A percentile compares a stretch with the other conserved stretches of the same genome.
These are phyloP conservation scores for Fragaria ananassa DNA, from an alignment of 306 rosid species.

Conservation along the genomic window DNA sequence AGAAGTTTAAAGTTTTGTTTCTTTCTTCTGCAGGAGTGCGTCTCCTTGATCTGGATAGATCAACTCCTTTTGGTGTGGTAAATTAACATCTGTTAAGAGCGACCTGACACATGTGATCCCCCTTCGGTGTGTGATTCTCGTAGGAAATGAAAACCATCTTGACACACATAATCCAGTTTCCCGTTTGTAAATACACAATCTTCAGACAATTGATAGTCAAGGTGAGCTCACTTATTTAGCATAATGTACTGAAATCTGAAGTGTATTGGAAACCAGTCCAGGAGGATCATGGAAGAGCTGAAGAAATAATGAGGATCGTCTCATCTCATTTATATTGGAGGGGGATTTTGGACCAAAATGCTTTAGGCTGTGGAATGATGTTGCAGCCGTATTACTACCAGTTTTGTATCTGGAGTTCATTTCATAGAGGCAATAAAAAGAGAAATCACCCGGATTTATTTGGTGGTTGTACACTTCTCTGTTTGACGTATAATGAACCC, in stretches of 20 bases:
- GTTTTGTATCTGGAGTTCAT: neutral
- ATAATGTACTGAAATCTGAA: neutral
- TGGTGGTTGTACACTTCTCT: neutral
- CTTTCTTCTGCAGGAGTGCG: conserved; percentile 49
- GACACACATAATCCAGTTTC: neutral
- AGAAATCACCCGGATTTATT: neutral
- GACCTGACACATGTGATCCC: neutral
- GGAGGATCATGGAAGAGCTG: neutral
- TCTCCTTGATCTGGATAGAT: conserved; percentile 33
- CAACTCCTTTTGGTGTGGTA: neutral
- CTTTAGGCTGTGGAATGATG: neutral
- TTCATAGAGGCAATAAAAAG: neutral
- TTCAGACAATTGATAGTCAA: neutral
- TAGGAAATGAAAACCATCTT: neutral
- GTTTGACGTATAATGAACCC: neutral
- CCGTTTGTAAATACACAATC: neutral
- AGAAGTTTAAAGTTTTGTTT: neutral
- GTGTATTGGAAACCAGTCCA: neutral
- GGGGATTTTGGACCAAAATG: neutral
- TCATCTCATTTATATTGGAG: neutral
- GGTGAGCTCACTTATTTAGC: neutral
- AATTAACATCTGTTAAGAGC: neutral
- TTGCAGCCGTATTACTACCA: neutral
- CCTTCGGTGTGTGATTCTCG: neutral
- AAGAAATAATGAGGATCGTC: neutral